phyloP scores from a whole-genome alignment of 2,329 filamentous ascomycete species.

The Mariannaea elegans region DNA sequence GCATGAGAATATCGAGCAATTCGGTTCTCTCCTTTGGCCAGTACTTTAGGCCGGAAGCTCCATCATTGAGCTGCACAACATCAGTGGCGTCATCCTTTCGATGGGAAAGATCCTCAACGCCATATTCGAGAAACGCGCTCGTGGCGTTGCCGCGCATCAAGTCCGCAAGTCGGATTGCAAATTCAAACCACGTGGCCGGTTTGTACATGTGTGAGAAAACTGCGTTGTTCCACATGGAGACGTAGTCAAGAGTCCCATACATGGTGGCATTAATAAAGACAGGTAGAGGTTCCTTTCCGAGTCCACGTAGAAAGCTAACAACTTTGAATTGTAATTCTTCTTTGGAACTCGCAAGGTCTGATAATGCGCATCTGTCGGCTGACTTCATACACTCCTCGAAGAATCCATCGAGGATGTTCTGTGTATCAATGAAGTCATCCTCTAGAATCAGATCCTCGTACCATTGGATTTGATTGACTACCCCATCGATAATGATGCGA shows the following conservation, averaged over 20 bases:
- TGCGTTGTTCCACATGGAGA: constrained; percentile 46
- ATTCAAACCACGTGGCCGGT: constrained; percentile 47
- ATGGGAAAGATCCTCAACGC: constrained; percentile 23
- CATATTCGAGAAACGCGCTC: constrained; percentile 47
- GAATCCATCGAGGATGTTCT: constrained; percentile 44
- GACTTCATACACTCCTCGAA: constrained; percentile 51
- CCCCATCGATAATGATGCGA: constrained; percentile 49
- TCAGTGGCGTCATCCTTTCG: constrained; percentile 37
- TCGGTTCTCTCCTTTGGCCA: constrained; percentile 46
- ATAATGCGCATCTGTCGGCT: constrained; percentile 55
- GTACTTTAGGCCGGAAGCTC: constrained; percentile 27
- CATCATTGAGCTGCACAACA: constrained; percentile 42
- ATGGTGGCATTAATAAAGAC: constrained; percentile 54
- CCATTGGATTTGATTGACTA: constrained; percentile 46
- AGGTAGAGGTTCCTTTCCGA: constrained; percentile 50
- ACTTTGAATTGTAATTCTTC: constrained; percentile 47
- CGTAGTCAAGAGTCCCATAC: constrained; percentile 50
- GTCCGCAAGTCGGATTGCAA: constrained; percentile 46
- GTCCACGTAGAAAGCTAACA: constrained; percentile 40
- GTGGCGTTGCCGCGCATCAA: constrained; percentile 53
- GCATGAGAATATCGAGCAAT: constrained; percentile 46
- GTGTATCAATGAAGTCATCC: constrained; percentile 43
- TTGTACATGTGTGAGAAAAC: constrained; percentile 52
- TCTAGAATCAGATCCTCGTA: constrained; percentile 39
- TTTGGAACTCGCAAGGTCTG: constrained; percentile 46